Percentiles rank a stretch among this genome's conserved stretches.
These are phyloP conservation scores for Rhodotorula toruloides DNA, from an alignment of 768 basidiomycete species.

Conservation along the genomic window DNA sequence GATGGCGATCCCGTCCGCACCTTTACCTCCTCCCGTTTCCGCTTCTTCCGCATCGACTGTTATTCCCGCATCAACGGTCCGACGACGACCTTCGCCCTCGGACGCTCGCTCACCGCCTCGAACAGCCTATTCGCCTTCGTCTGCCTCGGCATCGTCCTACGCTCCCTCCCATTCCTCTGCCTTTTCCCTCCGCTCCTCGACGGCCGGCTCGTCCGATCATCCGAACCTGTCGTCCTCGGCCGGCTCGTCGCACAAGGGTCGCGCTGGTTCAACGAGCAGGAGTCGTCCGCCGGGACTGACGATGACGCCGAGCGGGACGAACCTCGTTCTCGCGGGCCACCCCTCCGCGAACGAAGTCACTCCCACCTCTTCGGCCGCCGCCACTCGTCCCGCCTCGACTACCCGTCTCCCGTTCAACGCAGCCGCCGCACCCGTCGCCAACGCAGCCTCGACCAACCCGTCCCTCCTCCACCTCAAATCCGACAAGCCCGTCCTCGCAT, in stretches of 20 bases:
- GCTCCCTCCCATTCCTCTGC: neutral
- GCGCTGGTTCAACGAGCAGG: neutral
- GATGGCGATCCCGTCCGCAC: slow-evolving; percentile 2
- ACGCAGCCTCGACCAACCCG: slow-evolving; percentile 7
- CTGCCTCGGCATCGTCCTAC: slow-evolving; percentile 1
- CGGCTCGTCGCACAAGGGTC: slow-evolving; percentile 5
- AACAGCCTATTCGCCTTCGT: neutral
- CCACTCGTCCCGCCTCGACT: neutral
- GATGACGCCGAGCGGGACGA: slow-evolving; percentile 7
- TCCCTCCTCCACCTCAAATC: slow-evolving; percentile 10
- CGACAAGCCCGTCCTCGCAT: neutral
- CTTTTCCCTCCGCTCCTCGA: neutral
- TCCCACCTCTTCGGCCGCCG: no score
- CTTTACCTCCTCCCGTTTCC: neutral
- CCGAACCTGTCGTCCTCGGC: slow-evolving; percentile 12
- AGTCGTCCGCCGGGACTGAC: neutral
- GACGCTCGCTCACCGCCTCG: neutral
- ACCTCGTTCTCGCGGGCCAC: neutral
- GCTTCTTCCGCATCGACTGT: slow-evolving; percentile 8
- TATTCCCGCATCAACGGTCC: slow-evolving; percentile 14
- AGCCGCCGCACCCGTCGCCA: neutral
- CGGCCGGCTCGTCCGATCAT: slow-evolving; percentile 6
- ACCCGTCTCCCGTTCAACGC: no score
- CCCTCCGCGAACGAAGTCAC: no score
- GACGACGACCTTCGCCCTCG: slow-evolving; percentile 4